Base-by-base conservation (phyloP, 345 rosid genomes). In the Eucalyptus decipiens region DNA sequence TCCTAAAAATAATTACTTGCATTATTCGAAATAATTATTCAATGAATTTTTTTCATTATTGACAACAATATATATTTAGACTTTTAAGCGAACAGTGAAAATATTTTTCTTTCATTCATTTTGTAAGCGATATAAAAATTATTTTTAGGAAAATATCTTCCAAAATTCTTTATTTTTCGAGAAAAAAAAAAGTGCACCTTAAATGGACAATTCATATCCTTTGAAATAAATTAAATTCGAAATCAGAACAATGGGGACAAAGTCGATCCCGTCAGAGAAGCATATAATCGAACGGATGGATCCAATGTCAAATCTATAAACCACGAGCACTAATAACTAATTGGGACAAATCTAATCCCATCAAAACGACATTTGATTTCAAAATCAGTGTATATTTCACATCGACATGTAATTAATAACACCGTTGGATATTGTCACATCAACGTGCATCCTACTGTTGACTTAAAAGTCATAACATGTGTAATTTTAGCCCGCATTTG, bases 151-250 rank as follows among this genome's bases (percentile, higher is more conserved):
- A 19, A 19, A 52, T 52, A 52, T 19, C 26, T 52, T 19, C 9
- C 5, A 52, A 19, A 19, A 1, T 19, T 52, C 0, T 52, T 52
- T 18, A 3, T 18, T 19, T 52, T 52, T 52, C 1, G 0, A 52
- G 58, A 52, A 19, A 52, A 1, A 52, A 19, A 52, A 1, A 52
- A 8, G 56, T 52, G 24, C 58, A 52, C 58, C 58, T 52, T 52
- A 52, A 52, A 52, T 19, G 10, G 58, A 19, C 24, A 52, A 52
- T 52, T 52, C 58, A 52, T 19, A 24, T 52, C 58, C 58, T 19
- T 19, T 52, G 58, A 52, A 52, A 52, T 52, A 52, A 52, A 52
- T 52, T 52, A 52, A 52, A 52, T 52, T 52, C 65, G 4, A 11
- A 24, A 58, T 58, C 7, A 58, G 4, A 58, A 11, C 67, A 11